Evolutionary conservation across 805 yeast species (phyloP), one percentile per base, ranked within the genome.

Genomic region (Spathaspora boniae): DNA sequence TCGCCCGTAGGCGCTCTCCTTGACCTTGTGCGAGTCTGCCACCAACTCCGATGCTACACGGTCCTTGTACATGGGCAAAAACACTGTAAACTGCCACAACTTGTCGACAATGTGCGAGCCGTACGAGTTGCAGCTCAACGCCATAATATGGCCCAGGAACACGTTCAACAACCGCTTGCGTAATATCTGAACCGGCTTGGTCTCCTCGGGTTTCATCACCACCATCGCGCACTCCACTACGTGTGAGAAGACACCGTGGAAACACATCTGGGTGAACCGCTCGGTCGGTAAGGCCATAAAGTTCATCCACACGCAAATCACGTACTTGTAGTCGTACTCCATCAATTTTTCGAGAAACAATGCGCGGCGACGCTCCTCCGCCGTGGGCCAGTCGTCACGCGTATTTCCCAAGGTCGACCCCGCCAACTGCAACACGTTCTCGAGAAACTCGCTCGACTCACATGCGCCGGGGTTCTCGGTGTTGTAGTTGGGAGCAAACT

Each of bases 101-200:
- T 76, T 78, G 57, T 91, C 98, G 26, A 87, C 81, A 19, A 89
- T 74, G 55, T 89, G 97, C 2, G 97, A 88, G 1, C 95, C 97
- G 43, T 86, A 86, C 0, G 95, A 84, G 51, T 88, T 83, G 51
- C 94, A 81, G 0, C 95, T 70, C 43, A 91, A 66, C 16, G 69
- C 78, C 18, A 76, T 72, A 26, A 76, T 67, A 17, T 62, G 56
- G 24, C 77, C 77, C 29, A 76, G 60, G 42, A 86, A 69, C 7
- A 70, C 60, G 53, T 89, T 88, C 44, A 91, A 60, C 19, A 93
- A 57, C 46, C 79, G 72, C 50, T 86, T 79, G 42, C 94, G 76
- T 34, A 71, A 59, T 26, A 86, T 68, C 12, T 65, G 54, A 6
- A 69, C 71, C 8, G 73, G 67, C 37, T 68, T 67, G 5, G 63